Conservation (phyloP, 106 monocot species). For the Phalaenopsis aphrodite region DNA sequence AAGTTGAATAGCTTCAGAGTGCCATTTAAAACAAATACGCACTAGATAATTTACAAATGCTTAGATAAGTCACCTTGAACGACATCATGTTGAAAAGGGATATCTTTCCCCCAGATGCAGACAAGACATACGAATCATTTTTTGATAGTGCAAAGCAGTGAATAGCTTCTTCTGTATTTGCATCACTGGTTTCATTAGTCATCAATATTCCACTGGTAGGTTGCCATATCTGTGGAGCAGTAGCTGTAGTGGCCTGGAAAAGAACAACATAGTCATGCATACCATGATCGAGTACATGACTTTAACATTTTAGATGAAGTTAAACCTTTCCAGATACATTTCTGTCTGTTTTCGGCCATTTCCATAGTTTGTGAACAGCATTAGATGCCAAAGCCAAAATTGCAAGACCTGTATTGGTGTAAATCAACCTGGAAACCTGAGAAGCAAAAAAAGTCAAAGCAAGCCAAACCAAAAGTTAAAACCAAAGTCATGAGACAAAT, state of each 20-base stretch:
- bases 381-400: constrained; percentile 55
- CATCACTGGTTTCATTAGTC: constrained; percentile 27
- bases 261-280: not conserved
- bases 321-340: constrained; percentile 51
- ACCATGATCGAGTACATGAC: not conserved
- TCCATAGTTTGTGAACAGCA: constrained; percentile 63
- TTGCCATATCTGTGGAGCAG: constrained; percentile 29
- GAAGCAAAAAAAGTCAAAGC: not conserved
- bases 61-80: constrained; percentile 35
- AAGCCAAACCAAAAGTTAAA: not conserved
- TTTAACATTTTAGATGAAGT: not conserved
- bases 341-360: constrained; percentile 51
- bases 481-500: not conserved
- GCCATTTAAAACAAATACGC: constrained; percentile 5
- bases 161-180: constrained; percentile 23
- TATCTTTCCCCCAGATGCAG: constrained; percentile 55
- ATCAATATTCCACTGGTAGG: constrained; percentile 29
- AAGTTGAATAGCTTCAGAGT: constrained; percentile 1
- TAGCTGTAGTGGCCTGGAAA: constrained; percentile 24
- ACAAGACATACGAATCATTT: constrained; percentile 56
- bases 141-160: constrained; percentile 50
- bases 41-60: not conserved
- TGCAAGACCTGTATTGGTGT: constrained; percentile 55
- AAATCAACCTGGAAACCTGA: constrained; percentile 50
- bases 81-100: constrained; percentile 57